phyloP scores from a whole-genome alignment of 2,329 filamentous ascomycete species.

The Trichoderma sp. region DNA sequence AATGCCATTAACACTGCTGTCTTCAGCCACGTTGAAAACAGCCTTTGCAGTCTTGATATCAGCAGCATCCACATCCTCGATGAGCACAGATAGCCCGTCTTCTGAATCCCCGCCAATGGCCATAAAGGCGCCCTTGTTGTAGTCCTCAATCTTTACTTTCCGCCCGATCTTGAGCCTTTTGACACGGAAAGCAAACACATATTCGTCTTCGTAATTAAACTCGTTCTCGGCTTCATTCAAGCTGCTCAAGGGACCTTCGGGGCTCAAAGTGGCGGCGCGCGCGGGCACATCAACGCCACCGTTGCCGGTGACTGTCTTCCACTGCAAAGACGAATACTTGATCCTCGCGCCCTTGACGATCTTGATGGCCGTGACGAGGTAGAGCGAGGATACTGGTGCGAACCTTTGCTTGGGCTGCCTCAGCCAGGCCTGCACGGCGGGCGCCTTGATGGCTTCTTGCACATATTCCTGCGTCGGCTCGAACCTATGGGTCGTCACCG shows the following conservation, averaged over 20 bases:
- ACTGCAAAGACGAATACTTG: neutral
- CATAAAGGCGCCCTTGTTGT: conserved; percentile 12
- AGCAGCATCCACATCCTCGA: conserved; percentile 14
- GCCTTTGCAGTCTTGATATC: neutral
- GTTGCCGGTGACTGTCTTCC: too few species aligned
- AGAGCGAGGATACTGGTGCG: conserved; percentile 1
- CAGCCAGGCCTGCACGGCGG: conserved; percentile 9
- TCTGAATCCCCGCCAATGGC: neutral
- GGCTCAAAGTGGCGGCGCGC: too few species aligned
- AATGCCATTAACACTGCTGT: neutral
- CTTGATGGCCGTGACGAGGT: conserved; percentile 15
- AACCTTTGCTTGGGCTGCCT: conserved; percentile 1
- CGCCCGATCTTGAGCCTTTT: conserved; percentile 3
- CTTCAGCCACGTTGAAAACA: neutral
- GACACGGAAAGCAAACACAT: conserved; percentile 18
- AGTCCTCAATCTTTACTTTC: neutral
- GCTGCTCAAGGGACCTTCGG: neutral
- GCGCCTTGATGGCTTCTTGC: conserved; percentile 1
- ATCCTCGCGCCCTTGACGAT: conserved; percentile 6
- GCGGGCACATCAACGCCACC: neutral
- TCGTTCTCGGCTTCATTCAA: neutral
- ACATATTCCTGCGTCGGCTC: conserved; percentile 13
- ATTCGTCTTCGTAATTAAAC: neutral
- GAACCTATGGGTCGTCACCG: neutral
- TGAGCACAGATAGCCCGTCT: neutral